Evolutionary conservation across 2,329 filamentous ascomycete species (phyloP).

Genomic region (Aspergillus novofumigatus): DNA sequence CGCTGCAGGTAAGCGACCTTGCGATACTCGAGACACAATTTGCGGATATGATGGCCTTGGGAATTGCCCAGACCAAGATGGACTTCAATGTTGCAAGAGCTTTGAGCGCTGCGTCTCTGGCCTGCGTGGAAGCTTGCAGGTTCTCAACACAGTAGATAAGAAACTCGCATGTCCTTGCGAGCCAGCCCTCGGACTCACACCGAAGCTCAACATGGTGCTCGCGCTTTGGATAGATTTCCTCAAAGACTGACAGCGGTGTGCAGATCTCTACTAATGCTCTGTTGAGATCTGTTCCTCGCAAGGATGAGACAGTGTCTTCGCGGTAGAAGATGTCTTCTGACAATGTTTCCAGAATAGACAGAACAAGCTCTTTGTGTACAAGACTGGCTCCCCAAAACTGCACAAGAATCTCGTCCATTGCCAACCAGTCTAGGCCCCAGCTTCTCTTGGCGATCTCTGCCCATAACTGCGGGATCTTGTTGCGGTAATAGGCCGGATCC

Average conservation of each 20-base stretch:
- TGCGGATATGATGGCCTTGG: slow-evolving; percentile 70
- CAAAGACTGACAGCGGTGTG: slow-evolving; percentile 70
- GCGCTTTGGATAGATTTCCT: slow-evolving; percentile 71
- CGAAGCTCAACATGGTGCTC: slow-evolving; percentile 67
- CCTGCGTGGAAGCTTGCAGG: slow-evolving; percentile 61
- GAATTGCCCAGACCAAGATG: slow-evolving; percentile 81
- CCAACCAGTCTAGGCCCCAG: slow-evolving; percentile 90
- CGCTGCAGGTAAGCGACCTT: slow-evolving; percentile 64
- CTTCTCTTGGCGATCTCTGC: slow-evolving; percentile 88
- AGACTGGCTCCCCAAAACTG: slow-evolving; percentile 66
- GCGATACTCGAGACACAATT: slow-evolving; percentile 68
- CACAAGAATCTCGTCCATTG: slow-evolving; percentile 84
- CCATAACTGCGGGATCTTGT: slow-evolving; percentile 94
- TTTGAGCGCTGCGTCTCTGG: slow-evolving; percentile 69
- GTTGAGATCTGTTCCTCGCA: slow-evolving; percentile 79
- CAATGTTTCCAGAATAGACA: slow-evolving; percentile 83
- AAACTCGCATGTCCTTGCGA: slow-evolving; percentile 70
- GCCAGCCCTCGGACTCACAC: slow-evolving; percentile 80
- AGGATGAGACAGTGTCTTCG: slow-evolving; percentile 78
- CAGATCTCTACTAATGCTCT: slow-evolving; percentile 92
- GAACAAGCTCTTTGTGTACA: slow-evolving; percentile 77
- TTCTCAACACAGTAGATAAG: slow-evolving; percentile 68
- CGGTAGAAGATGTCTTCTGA: slow-evolving; percentile 92
- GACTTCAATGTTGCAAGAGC: slow-evolving; percentile 73
- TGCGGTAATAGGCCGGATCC: slow-evolving; percentile 79